Evolutionary conservation across 1,139 yeast genomes (phyloP), one percentile per base, ranked within the genome.

Genomic region (Scheffersomyces illinoinensis): DNA sequence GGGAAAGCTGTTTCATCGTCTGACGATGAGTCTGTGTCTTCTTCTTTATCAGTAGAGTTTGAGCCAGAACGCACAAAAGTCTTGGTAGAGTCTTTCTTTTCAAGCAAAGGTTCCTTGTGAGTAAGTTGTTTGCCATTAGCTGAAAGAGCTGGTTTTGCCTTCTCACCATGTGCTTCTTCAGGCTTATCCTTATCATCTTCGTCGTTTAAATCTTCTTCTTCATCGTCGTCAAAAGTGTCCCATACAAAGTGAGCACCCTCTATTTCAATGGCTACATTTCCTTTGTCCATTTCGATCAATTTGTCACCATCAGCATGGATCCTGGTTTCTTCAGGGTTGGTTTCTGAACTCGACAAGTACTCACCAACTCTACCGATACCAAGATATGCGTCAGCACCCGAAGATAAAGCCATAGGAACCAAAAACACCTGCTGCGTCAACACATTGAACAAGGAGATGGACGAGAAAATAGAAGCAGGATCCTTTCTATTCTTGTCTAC

Each of bases 391-490:
- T 91, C 96, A 2, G 87, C 82, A 59, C 86, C 88, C 57, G 85
- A 75, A 39, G 91, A 87, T 57, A 89, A 75, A 62, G 90, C 88
- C 75, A 91, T 77, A 24, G 97, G 97, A 56, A 91, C 76, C 66
- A 91, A 76, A 68, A 91, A 79, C 24, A 83, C 78, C 61, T 78
- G 82, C 57, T 76, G 77, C 5, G 86, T 71, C 63, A 84, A 76
- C 48, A 86, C 82, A 64, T 88, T 88, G 77, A 92, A 93, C 58
- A 91, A 80, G 0, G 96, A 84, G 57, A 93, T 78, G 14, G 97
- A 89, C 0, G 97, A 85, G 69, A 93, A 93, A n/a, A 92, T 86
- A 47, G 83, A 76, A 2, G 92, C 93, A 1, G 96, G 88, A 61
- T 81, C 79, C 63, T 85, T 81, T n/a, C 68, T 68, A 24, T 78